These are phyloP conservation scores for Curvularia lunata DNA, from an alignment of 2,329 filamentous ascomycete genomes.

Conservation along the genomic window DNA sequence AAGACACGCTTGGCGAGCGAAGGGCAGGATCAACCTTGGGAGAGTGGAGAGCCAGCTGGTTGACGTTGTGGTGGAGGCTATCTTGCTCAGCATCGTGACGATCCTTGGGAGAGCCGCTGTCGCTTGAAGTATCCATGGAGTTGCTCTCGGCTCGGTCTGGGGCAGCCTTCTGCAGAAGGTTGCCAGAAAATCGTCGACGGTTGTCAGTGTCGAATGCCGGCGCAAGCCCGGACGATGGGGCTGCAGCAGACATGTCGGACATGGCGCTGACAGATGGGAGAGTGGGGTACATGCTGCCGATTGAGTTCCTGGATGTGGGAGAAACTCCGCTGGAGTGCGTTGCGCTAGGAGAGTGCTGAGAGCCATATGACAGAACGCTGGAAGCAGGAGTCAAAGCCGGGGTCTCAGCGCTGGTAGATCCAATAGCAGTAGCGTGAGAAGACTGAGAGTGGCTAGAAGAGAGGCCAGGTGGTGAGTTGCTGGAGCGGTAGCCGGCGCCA, in stretches of 20 bases:
- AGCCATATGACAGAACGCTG: constrained; percentile 77
- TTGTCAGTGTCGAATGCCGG: constrained; percentile 66
- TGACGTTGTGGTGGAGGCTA: constrained; percentile 46
- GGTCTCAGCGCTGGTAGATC: constrained; percentile 62
- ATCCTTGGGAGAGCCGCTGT: constrained; percentile 40
- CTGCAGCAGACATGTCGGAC: constrained; percentile 65
- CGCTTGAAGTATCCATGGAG: constrained; percentile 52
- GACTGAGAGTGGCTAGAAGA: constrained; percentile 51
- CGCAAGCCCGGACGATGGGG: constrained; percentile 72
- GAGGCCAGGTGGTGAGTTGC: constrained; percentile 61
- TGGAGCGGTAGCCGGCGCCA: constrained; percentile 60
- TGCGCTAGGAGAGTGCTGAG: constrained; percentile 78
- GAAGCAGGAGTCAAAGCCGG: constrained; percentile 79
- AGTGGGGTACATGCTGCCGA: constrained; percentile 73
- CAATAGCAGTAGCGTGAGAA: constrained; percentile 59
- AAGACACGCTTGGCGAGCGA: constrained; percentile 49
- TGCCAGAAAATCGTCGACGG: constrained; percentile 66
- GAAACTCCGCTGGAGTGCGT: constrained; percentile 62
- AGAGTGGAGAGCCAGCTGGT: constrained; percentile 49
- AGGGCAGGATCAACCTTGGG: constrained; percentile 51
- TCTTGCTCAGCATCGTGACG: constrained; percentile 46
- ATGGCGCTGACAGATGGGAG: constrained; percentile 74
- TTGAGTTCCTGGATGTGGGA: constrained; percentile 64
- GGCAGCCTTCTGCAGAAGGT: constrained; percentile 60
- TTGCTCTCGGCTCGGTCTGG: constrained; percentile 43